A percentile compares a stretch with the other conserved stretches of the same genome.
phyloP scores from a whole-genome alignment of 2,329 filamentous ascomycete genomes.

The Zymoseptoria crescenta region DNA sequence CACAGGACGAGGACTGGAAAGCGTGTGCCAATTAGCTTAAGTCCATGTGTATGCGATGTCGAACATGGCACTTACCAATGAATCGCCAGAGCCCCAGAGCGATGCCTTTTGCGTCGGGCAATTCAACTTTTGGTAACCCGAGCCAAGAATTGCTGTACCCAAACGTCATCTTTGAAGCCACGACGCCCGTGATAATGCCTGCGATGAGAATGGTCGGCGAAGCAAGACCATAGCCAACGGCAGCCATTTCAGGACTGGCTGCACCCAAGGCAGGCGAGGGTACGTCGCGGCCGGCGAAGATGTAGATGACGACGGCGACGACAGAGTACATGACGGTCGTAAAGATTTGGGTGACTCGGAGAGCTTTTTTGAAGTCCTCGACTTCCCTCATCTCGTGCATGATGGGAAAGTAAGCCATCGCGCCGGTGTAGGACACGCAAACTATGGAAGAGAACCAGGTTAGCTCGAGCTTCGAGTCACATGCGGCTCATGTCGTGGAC shows the following conservation, averaged over 20 bases:
- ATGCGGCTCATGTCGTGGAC: no score
- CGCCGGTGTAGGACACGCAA: conserved; percentile 52
- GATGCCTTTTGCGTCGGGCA: no score
- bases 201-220: conserved; percentile 64
- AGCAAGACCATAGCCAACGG: conserved; percentile 63
- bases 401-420: conserved; percentile 61
- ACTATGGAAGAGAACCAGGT: no score
- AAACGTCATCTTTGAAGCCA: conserved; percentile 60
- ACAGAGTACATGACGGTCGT: conserved; percentile 55
- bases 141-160: conserved; percentile 21
- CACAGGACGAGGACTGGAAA: conserved; percentile 35
- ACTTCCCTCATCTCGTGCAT: conserved; percentile 58
- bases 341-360: conserved; percentile 50
- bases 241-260: conserved; percentile 47
- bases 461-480: no score
- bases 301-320: conserved; percentile 59
- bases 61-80: no score
- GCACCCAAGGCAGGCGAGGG: conserved; percentile 58
- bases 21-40: no score
- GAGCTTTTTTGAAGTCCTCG: conserved; percentile 53
- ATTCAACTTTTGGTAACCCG: conserved; percentile 24
- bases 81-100: no score
- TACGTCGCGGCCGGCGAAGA: conserved; percentile 54
- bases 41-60: no score
- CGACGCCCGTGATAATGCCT: conserved; percentile 62